These are phyloP conservation scores for Syzygium malaccense DNA, from an alignment of 441 rosid species.

Conservation along the genomic window DNA sequence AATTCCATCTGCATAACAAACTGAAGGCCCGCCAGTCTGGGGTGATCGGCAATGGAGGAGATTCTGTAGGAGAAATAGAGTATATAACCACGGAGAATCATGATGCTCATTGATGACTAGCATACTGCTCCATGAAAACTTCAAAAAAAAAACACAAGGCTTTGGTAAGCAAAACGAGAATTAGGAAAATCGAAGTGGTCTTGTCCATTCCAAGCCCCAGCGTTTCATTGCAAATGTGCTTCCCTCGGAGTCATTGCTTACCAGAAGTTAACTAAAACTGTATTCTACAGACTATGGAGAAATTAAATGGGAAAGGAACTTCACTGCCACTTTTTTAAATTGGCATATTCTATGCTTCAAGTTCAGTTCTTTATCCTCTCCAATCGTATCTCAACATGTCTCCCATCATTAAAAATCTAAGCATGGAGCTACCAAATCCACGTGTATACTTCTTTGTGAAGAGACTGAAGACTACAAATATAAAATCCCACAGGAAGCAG, in stretches of 20 bases:
- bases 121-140: neutral
- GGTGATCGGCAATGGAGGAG: slow-evolving; percentile 56
- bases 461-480: neutral
- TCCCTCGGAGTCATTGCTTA: neutral
- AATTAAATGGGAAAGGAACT: neutral
- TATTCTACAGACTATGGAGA: neutral
- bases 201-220: neutral
- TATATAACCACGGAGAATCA: neutral
- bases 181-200: neutral
- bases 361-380: neutral
- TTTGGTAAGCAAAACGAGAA: neutral
- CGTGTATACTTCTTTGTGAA: neutral
- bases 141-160: neutral
- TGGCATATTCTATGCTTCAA: neutral
- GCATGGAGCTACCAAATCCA: neutral
- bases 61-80: slow-evolving; percentile 19
- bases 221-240: neutral
- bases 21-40: slow-evolving; percentile 62
- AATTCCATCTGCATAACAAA: slow-evolving; percentile 80
- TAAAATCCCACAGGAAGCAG: neutral
- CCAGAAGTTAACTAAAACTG: neutral
- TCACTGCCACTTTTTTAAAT: neutral
- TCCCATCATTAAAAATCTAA: neutral
- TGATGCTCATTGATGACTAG: neutral
- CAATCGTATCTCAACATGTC: neutral